Base-by-base conservation (phyloP, 345 rosid species). In the Citrus reticulata region DNA sequence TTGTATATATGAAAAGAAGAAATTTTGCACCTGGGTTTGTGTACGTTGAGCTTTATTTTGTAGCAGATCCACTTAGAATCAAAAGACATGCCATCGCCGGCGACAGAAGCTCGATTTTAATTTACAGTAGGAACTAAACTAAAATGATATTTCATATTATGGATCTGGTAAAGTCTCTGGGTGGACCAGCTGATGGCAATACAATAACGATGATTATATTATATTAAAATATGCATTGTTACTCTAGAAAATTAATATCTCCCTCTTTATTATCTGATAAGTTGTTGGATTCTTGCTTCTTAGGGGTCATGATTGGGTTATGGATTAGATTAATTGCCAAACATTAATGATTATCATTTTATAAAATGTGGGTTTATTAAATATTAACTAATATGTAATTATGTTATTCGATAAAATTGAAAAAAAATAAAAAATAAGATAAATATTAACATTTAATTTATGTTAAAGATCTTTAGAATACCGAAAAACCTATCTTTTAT, bases 121-220 rank as follows among this genome's bases (percentile, higher is more conserved):
- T 19, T 49, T 34, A 29, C 16, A 37, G 55, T 49, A 32, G 13
- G 22, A 35, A 13, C 4, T 16, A 42, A 13, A 69, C 10, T 54
- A 54, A 29, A 70, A 73, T 30, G 35, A 64, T 20, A 3, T 10
- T 9, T 30, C n/a, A 64, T 6, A 6, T 20, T 10, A 49, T 75
- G 78, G 62, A 51, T 64, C 65, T 75, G 78, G 72, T 75, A n/a
- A 65, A 75, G 63, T 4, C 24, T 64, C 71, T 75, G 72, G 1
- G 51, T 10, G 51, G 71, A 51, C 71, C 78, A 65, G 32, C 63
- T 32, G 61, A 24, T 46, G 25, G 8, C 10, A 70, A 29, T 42
- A 11, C 54, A 46, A 25, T 49, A 40, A 35, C 25, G 7, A 59
- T 24, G n/a, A 25, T 7, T 39, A n/a, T 59, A 74, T 30, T 19